These are phyloP conservation scores for Atkinsonella hypoxylon DNA, from an alignment of 2,329 filamentous ascomycete species.

Conservation along the genomic window DNA sequence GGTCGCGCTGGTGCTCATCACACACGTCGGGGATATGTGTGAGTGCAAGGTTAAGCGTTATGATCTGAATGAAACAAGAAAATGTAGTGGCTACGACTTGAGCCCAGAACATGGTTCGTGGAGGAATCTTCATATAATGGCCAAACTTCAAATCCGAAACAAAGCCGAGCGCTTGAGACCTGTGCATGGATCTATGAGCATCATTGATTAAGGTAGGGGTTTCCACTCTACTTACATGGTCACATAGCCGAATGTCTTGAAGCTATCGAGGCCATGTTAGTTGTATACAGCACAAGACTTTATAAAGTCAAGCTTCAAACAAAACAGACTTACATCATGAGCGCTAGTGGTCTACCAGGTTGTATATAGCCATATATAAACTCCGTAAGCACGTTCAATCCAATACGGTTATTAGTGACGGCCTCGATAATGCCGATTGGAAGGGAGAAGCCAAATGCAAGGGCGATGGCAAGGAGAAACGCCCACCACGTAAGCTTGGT, in stretches of 20 bases:
- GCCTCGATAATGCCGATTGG: constrained; percentile 61
- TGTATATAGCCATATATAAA: constrained; percentile 67
- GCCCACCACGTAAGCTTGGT: constrained; percentile 64
- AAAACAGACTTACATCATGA: constrained; percentile 49
- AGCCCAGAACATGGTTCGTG: constrained; percentile 52
- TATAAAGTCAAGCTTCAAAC: too few species aligned
- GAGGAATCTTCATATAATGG: constrained; percentile 63
- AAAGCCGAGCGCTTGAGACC: constrained; percentile 51
- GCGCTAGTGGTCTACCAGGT: constrained; percentile 55
- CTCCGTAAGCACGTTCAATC: constrained; percentile 63
- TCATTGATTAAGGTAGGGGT: neutral
- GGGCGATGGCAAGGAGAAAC: constrained; percentile 52
- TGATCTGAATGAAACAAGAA: constrained; percentile 54
- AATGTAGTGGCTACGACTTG: constrained; percentile 56
- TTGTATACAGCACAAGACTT: neutral
- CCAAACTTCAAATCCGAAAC: constrained; percentile 56
- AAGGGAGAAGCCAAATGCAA: constrained; percentile 51
- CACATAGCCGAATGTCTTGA: constrained; percentile 52
- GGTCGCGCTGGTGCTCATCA: constrained; percentile 39
- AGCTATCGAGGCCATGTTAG: constrained; percentile 23
- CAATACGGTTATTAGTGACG: constrained; percentile 58
- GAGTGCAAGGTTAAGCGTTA: constrained; percentile 51
- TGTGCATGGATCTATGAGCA: constrained; percentile 9
- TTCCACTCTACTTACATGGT: constrained; percentile 32
- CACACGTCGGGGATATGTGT: constrained; percentile 53